phyloP scores from a whole-genome alignment of 2,329 filamentous ascomycete genomes.

The Sarocladiaceae sp. region DNA sequence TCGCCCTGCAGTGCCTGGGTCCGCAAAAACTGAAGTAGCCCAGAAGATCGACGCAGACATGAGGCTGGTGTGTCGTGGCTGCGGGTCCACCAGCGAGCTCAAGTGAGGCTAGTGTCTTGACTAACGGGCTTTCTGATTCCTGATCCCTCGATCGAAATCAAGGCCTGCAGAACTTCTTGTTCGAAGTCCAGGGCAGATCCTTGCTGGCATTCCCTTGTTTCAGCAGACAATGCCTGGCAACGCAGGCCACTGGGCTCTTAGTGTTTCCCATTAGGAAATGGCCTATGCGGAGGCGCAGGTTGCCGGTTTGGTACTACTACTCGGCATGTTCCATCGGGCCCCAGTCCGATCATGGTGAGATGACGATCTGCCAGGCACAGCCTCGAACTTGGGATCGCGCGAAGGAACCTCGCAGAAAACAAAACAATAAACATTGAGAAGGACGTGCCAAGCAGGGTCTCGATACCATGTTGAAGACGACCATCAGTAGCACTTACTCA shows the following conservation, averaged over 20 bases:
- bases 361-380: constrained; percentile 8
- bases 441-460: too few species aligned
- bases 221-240: too few species aligned
- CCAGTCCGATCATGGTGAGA: constrained; percentile 1
- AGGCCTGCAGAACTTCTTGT: too few species aligned
- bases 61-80: constrained; percentile 5
- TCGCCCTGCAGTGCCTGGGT: neutral
- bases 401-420: neutral
- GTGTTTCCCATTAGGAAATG: too few species aligned
- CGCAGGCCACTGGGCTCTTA: too few species aligned
- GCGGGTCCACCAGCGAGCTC: neutral
- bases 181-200: too few species aligned
- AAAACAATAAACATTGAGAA: too few species aligned
- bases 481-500: too few species aligned
- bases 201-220: neutral
- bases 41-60: neutral
- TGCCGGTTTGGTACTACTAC: neutral
- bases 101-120: neutral
- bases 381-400: neutral
- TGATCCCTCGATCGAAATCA: too few species aligned
- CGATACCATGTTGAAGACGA: too few species aligned
- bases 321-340: neutral
- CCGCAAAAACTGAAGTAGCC: neutral
- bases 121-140: too few species aligned
- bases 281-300: constrained; percentile 6